Evolutionary conservation across 2,329 filamentous ascomycete genomes (phyloP).

Genomic region (Cordyceps pruinosa): DNA sequence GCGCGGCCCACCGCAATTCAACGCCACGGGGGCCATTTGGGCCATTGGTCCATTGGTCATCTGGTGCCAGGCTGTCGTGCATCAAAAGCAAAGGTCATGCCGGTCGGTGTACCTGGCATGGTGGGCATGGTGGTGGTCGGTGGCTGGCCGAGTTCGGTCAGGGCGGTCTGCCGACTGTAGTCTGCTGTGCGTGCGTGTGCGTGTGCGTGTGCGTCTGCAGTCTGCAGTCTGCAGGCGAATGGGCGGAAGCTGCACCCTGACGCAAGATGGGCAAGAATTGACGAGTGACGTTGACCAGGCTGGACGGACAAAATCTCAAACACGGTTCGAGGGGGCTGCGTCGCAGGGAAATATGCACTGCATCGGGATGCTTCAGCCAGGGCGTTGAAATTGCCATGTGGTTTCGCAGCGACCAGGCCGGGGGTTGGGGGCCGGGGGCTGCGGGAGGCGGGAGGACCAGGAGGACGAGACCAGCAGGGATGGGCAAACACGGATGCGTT

Average conservation of each 20-base stretch:
- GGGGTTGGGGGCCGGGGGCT: too few relatives aligned
- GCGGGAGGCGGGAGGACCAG: neutral
- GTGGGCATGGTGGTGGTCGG: neutral
- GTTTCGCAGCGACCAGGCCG: neutral
- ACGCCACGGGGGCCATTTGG: neutral
- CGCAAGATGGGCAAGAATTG: neutral
- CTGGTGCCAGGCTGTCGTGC: too few relatives aligned
- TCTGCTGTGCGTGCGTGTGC: too few relatives aligned
- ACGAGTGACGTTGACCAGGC: neutral
- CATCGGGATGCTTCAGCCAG: neutral
- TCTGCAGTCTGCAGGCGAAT: neutral
- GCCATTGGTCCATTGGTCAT: too few relatives aligned
- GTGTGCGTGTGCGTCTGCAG: too few relatives aligned
- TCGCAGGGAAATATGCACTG: neutral
- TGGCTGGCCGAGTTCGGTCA: neutral
- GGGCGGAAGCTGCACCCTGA: neutral
- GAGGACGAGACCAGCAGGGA: neutral
- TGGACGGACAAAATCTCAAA: neutral
- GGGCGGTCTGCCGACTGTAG: too few relatives aligned
- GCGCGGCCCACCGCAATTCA: neutral
- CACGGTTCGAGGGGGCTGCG: neutral
- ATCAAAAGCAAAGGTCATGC: neutral
- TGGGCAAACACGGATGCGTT: neutral
- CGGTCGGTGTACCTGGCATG: neutral
- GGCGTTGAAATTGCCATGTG: conserved; percentile 1